Evolutionary conservation across 176 grass and related monocot species (phyloP).

Genomic region (Thinopyrum elongatum): DNA sequence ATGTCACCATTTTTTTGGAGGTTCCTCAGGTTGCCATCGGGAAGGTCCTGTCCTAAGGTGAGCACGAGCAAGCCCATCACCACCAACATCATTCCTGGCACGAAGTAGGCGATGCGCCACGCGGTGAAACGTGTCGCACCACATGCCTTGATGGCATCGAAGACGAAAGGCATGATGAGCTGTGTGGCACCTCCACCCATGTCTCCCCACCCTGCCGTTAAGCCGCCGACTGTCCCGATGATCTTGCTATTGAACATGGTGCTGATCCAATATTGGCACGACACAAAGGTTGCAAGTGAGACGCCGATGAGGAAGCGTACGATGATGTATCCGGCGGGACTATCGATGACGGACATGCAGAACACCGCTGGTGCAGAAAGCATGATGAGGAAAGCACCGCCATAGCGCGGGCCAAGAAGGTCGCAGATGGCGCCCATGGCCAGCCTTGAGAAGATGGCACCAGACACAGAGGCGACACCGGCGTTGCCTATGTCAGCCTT

Average conservation of each 20-base stretch:
- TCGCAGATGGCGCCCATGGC: slow-evolving; percentile 84
- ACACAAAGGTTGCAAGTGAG: slow-evolving; percentile 80
- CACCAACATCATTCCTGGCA: slow-evolving; percentile 44
- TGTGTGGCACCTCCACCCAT: slow-evolving; percentile 92
- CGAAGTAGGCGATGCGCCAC: slow-evolving; percentile 78
- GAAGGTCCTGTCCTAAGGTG: slow-evolving; percentile 73
- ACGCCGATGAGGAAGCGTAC: slow-evolving; percentile 82
- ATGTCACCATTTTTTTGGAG: slow-evolving; percentile 66
- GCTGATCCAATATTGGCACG: slow-evolving; percentile 91
- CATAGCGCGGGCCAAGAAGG: slow-evolving; percentile 70
- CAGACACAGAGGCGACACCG: slow-evolving; percentile 78
- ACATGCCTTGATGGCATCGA: slow-evolving; percentile 53
- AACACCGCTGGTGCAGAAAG: slow-evolving; percentile 72
- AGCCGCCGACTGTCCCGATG: slow-evolving; percentile 60
- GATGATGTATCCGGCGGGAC: slow-evolving; percentile 53
- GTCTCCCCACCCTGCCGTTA: slow-evolving; percentile 74
- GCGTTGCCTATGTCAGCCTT: slow-evolving; percentile 91
- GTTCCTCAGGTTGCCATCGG: slow-evolving; percentile 69
- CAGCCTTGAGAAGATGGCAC: slow-evolving; percentile 86
- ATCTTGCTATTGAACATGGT: slow-evolving; percentile 72
- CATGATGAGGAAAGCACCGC: slow-evolving; percentile 85
- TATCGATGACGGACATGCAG: slow-evolving; percentile 61
- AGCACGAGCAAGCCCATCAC: slow-evolving; percentile 39
- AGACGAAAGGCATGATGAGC: slow-evolving; percentile 85
- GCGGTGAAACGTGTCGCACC: slow-evolving; percentile 60